Base-by-base conservation (phyloP, 768 basidiomycete species). In the Mycena haematopus region DNA sequence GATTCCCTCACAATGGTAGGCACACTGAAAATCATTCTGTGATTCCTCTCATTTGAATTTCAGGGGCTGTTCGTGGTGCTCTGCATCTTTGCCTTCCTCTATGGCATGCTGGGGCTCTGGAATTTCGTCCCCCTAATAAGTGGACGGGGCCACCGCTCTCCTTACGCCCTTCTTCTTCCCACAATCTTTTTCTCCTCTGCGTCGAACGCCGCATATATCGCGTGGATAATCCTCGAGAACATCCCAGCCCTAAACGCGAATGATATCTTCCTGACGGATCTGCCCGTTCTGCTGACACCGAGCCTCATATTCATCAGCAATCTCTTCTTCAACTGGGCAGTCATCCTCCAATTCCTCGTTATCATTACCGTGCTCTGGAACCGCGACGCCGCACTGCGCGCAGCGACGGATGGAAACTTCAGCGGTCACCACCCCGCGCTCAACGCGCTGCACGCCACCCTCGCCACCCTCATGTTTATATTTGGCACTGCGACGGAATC, bases 401-500 rank as follows among this genome's bases (percentile, higher is more conserved):
- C n/a, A 9, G 47, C 60, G 2, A 58, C 66, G 42, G 63, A 64
- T 14, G 66, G 66, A 22, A 65, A 65, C 33, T 56, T 27, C n/a
- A 60, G 59, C 11, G 56, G 62, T 3, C 66, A 62, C 22, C 47
- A 62, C 24, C 62, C 54, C 10, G 56, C 35, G n/a, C 55, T 63
- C 19, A 59, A 46, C 21, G 58, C 44, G 2, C 1, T 65, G 24
- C 63, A 68, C 35, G 63, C 19, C 29, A 21, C 47, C 11, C 62
- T 68, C 21, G 66, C 63, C 17, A 13, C 31, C 8, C 66, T 68
- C n/a, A 46, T 38, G 22, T 68, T 65, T 25, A 35, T 45, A 22
- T 52, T 68, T 6, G 63, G 63, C 22, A 68, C 63, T 6, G 66
- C 66, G 11, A 24, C 56, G 21, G 59, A 60, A n/a, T 63, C 45